Percentiles rank a stretch among this genome's conserved stretches.
Conservation (phyloP, 2,329 filamentous ascomycete genomes). For the Curvularia lunata region DNA sequence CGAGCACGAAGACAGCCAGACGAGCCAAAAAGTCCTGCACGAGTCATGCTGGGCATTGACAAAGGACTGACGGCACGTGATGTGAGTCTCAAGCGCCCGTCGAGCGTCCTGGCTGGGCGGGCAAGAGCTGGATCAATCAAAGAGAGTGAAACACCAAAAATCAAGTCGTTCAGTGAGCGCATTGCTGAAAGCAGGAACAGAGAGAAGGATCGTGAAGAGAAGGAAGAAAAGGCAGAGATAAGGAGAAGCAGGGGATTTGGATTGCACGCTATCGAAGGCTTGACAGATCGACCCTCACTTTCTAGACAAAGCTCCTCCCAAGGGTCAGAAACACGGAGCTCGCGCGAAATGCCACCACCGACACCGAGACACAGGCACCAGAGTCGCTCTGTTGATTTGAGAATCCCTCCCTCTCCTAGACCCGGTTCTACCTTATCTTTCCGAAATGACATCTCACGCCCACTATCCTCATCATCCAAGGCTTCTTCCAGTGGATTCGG, state of each 20-base stretch:
- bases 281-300: constrained; percentile 30
- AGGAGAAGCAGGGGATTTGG: constrained; percentile 52
- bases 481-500: constrained; percentile 32
- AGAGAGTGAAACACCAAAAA: constrained; percentile 32
- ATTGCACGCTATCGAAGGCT: constrained; percentile 36
- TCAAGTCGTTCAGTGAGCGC: constrained; percentile 81
- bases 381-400: constrained; percentile 28
- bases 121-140: constrained; percentile 53
- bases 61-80: constrained; percentile 82
- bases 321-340: constrained; percentile 29
- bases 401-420: constrained; percentile 21
- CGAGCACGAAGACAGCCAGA: constrained; percentile 56
- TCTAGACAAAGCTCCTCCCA: constrained; percentile 40
- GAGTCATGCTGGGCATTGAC: constrained; percentile 85
- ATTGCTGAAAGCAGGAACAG: constrained; percentile 69
- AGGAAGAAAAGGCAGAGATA: constrained; percentile 52
- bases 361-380: constrained; percentile 18
- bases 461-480: constrained; percentile 31
- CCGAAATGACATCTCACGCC: constrained; percentile 27
- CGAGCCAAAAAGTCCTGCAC: constrained; percentile 75
- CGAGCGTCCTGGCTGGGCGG: constrained; percentile 16
- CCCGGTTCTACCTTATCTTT: constrained; percentile 34
- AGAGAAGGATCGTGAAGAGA: constrained; percentile 53
- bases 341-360: constrained; percentile 29
- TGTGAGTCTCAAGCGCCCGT: constrained; percentile 75